Evolutionary conservation across 1,284 basidiomycete species (phyloP).

Genomic region (Heterobasidion occidentale): DNA sequence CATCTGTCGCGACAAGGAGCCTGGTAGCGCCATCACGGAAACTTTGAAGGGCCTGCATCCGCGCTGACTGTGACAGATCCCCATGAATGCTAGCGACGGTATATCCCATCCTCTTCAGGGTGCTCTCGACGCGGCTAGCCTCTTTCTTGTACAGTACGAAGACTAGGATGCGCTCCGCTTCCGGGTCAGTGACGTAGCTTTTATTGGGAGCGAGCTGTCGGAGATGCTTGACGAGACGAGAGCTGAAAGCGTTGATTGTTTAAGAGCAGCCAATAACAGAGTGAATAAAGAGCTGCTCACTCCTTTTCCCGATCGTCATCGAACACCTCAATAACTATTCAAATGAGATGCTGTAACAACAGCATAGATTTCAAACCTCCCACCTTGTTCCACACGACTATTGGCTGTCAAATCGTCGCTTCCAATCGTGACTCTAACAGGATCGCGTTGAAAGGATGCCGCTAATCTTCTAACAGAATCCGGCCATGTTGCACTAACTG

Average conservation of each 20-base stretch:
- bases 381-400: constrained; percentile 74
- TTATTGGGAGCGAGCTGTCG: constrained; percentile 59
- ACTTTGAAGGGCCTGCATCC: constrained; percentile 81
- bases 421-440: constrained; percentile 90
- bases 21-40: constrained; percentile 86
- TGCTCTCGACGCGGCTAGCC: constrained; percentile 82
- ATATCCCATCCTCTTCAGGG: constrained; percentile 75
- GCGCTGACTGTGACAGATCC: constrained; percentile 83
- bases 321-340: constrained; percentile 74
- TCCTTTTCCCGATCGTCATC: constrained; percentile 87
- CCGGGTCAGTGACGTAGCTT: constrained; percentile 29
- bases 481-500: constrained; percentile 98
- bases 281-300: constrained; percentile 30
- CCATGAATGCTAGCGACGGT: constrained; percentile 88
- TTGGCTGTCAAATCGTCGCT: constrained; percentile 95
- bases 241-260: constrained; percentile 31
- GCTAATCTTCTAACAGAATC: constrained; percentile 94
- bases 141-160: constrained; percentile 99
- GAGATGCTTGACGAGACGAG: constrained; percentile 62
- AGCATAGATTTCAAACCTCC: background rate
- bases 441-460: constrained; percentile 79
- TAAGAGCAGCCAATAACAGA: background rate
- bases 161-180: constrained; percentile 74
- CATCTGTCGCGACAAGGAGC: constrained; percentile 94
- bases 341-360: background rate